Evolutionary conservation across 352 stramenopile species (phyloP), one percentile per base, ranked within the genome.

Genomic region (Phytopythium montanum): DNA sequence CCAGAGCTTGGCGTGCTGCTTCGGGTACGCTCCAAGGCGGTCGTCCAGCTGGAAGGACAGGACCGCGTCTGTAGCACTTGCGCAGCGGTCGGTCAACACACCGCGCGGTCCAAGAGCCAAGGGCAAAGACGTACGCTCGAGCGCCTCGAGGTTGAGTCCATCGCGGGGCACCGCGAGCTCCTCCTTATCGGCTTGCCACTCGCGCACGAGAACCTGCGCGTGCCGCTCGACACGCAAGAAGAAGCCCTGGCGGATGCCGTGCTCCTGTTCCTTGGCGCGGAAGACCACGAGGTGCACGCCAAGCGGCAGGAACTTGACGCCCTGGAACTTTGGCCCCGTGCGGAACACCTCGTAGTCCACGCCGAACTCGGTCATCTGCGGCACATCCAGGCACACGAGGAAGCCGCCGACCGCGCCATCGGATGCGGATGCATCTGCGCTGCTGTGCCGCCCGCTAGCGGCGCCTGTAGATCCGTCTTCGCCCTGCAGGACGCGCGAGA

Each of bases 311-410:
- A 95, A 90, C 65, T 95, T 95, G 60, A 95, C 81, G 59, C 86
- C 86, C 48, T 87, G 75, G 60, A 95, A 95, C 54, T 86, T 84
- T 4, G 73, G 44, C 3, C 83, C 86, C 2, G 84, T 93, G 54
- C 86, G 81, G 61, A 93, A 95, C 18, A 92, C 73, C 57, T 94
- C 81, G 63, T 95, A 95, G 70, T 95, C 86, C 50, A 95, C 70
- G 55, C 86, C 86, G 39, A 95, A 92, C 67, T 95, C 86, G 7
- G 81, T 94, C 51, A 59, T 72, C 52, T 70, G 44, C 12, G 86
- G 86, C n/a, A 95, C 84, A 42, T 92, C 81, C 34, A 95, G 69
- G 66, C 86, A 95, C 60, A 95, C 83, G 36, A 95, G 65, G 51
- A 91, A 91, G 45, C 83, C 83, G 39, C 85, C 82, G 29, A 85